Evolutionary conservation across 805 yeast genomes (phyloP).

Genomic region (Yamadazyma insecticola): DNA sequence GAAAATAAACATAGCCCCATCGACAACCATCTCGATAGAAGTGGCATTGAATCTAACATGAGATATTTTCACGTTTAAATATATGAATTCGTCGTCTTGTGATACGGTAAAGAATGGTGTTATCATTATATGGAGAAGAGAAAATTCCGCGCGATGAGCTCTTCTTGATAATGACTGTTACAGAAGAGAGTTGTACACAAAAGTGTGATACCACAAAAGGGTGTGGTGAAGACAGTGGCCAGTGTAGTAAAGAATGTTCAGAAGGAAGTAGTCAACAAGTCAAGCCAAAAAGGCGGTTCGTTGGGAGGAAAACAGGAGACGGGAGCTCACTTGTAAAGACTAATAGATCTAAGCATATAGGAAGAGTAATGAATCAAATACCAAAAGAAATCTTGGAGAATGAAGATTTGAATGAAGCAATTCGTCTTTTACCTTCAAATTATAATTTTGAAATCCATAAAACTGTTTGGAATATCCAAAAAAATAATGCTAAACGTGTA

Average conservation of each 20-base stretch:
- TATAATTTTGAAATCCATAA: constrained; percentile 96
- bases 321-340: constrained; percentile 12
- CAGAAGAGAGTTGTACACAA: too few relatives aligned
- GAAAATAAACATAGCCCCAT: constrained; percentile 70
- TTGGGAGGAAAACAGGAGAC: constrained; percentile 42
- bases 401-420: constrained; percentile 77
- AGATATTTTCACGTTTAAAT: constrained; percentile 61
- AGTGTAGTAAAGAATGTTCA: not conserved
- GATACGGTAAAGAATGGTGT: constrained; percentile 72
- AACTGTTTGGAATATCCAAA: constrained; percentile 87
- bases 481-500: constrained; percentile 71
- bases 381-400: constrained; percentile 83
- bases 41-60: constrained; percentile 69
- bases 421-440: constrained; percentile 76
- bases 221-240: constrained; percentile 7
- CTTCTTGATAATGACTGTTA: too few relatives aligned
- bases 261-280: too few relatives aligned
- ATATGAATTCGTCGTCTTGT: constrained; percentile 73
- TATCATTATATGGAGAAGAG: too few relatives aligned
- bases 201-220: not conserved
- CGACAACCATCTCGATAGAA: constrained; percentile 73
- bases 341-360: constrained; percentile 32
- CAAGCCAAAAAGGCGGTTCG: constrained; percentile 50
- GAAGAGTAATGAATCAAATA: constrained; percentile 74
- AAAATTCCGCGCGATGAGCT: not conserved